These are phyloP conservation scores for Cucurbita maxima DNA, from an alignment of 306 rosid genomes.

Conservation along the genomic window DNA sequence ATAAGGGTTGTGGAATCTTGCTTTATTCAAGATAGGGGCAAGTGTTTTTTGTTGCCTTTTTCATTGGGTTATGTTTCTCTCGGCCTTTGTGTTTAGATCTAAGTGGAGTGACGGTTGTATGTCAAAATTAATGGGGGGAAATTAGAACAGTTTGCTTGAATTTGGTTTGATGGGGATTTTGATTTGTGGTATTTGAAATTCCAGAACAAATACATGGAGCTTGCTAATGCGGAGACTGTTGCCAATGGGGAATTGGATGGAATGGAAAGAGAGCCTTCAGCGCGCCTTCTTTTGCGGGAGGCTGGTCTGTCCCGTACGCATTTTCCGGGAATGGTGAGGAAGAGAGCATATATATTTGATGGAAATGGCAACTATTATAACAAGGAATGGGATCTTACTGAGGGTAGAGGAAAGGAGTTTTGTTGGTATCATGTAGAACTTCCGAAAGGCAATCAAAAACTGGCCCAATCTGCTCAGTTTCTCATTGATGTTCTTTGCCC, in stretches of 20 bases:
- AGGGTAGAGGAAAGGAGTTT: slow-evolving; percentile 57
- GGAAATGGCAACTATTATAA: slow-evolving; percentile 54
- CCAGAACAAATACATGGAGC: slow-evolving; percentile 28
- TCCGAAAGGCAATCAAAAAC: slow-evolving; percentile 62
- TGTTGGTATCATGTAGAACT: slow-evolving; percentile 99
- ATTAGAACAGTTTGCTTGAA: slow-evolving; percentile 10
- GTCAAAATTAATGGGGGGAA: not conserved
- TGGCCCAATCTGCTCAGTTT: slow-evolving; percentile 72
- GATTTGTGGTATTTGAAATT: slow-evolving; percentile 10
- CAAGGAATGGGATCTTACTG: slow-evolving; percentile 71
- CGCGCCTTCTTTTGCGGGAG: slow-evolving; percentile 25
- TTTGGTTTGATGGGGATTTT: slow-evolving; percentile 4
- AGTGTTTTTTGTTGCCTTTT: not conserved
- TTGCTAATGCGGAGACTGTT: slow-evolving; percentile 19
- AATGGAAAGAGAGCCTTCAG: slow-evolving; percentile 29
- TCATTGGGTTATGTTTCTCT: not conserved
- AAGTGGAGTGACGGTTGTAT: not conserved
- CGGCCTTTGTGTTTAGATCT: not conserved
- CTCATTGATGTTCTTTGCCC: slow-evolving; percentile 83
- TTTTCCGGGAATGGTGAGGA: slow-evolving; percentile 46
- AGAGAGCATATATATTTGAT: slow-evolving; percentile 80
- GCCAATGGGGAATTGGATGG: slow-evolving; percentile 33
- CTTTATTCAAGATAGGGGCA: not conserved
- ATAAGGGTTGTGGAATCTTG: not conserved
- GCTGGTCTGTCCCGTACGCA: slow-evolving; percentile 15